Percentiles rank a stretch among this genome's conserved stretches.
Evolutionary conservation across 1,284 basidiomycete species (phyloP).

Genomic region (Leccinum fuscescens): DNA sequence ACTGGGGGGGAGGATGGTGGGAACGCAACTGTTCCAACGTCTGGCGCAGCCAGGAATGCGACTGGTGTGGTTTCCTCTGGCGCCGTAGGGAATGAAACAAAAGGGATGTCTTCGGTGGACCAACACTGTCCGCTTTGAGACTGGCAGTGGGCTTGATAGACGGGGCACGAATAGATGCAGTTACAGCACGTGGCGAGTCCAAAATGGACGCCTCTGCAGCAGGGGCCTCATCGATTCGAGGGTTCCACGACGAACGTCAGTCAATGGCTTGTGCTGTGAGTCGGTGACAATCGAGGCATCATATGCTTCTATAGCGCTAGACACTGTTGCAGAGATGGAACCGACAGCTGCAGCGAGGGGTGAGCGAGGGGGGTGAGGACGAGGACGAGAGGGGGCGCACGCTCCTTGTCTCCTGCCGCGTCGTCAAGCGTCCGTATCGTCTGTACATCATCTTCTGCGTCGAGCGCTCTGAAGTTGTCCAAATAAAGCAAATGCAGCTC

Average conservation of each 20-base stretch:
- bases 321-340: conserved; percentile 6
- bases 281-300: conserved; percentile 18
- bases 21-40: conserved; percentile 25
- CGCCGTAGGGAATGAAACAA: conserved; percentile 20
- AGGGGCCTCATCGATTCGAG: conserved; percentile 7
- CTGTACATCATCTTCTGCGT: no score
- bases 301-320: conserved; percentile 27
- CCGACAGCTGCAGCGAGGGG: no score
- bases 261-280: conserved; percentile 8
- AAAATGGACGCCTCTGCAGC: conserved; percentile 5
- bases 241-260: not conserved
- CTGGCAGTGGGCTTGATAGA: conserved; percentile 10
- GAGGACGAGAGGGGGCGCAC: conserved; percentile 17
- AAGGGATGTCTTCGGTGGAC: conserved; percentile 23
- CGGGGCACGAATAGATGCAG: conserved; percentile 19
- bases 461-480: no score
- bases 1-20: conserved; percentile 26
- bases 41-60: conserved; percentile 12
- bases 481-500: no score
- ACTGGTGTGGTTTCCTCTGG: conserved; percentile 12
- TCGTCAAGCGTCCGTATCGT: no score
- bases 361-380: conserved; percentile 25
- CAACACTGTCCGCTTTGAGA: conserved; percentile 23
- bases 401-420: no score
- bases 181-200: conserved; percentile 20